Evolutionary conservation across 2,329 filamentous ascomycete species (phyloP).

Genomic region (Pseudogymnoascus sp.): DNA sequence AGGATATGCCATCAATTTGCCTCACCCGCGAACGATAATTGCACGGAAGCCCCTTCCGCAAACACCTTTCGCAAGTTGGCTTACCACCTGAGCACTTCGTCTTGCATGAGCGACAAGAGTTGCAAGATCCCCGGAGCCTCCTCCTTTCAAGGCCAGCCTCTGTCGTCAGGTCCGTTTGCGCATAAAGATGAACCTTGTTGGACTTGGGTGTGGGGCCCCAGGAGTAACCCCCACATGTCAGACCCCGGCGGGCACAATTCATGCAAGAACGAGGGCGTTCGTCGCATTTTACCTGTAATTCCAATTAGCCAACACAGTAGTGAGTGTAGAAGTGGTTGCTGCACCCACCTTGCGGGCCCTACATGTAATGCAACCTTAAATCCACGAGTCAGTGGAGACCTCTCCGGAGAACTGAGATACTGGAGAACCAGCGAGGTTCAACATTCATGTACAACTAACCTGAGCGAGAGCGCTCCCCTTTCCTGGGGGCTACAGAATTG

Average conservation of each 20-base stretch:
- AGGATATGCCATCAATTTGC: not conserved
- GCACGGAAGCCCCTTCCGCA: slow-evolving; percentile 16
- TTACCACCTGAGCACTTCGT: slow-evolving; percentile 18
- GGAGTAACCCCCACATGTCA: slow-evolving; percentile 2
- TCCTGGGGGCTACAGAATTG: not conserved
- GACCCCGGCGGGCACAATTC: slow-evolving; percentile 7
- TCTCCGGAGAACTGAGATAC: not conserved
- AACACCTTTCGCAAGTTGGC: slow-evolving; percentile 16
- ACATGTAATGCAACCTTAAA: slow-evolving; percentile 10
- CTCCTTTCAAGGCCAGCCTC: slow-evolving; percentile 20
- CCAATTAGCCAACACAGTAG: not conserved
- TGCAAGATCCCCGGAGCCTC: slow-evolving; percentile 19
- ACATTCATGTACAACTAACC: not conserved
- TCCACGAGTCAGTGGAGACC: not conserved
- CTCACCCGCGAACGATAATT: slow-evolving; percentile 12
- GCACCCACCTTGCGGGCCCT: slow-evolving; percentile 10
- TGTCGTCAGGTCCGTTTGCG: slow-evolving; percentile 11
- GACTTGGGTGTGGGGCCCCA: not conserved
- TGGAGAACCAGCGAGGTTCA: not conserved
- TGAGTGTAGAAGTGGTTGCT: not conserved
- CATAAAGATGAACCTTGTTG: not conserved
- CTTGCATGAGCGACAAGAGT: slow-evolving; percentile 19
- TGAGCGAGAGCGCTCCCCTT: not conserved
- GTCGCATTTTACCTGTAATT: slow-evolving; percentile 10
- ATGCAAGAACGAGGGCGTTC: slow-evolving; percentile 8